These are phyloP conservation scores for Perilla frutescens DNA, from an alignment of 257 asterid species.

Conservation along the genomic window DNA sequence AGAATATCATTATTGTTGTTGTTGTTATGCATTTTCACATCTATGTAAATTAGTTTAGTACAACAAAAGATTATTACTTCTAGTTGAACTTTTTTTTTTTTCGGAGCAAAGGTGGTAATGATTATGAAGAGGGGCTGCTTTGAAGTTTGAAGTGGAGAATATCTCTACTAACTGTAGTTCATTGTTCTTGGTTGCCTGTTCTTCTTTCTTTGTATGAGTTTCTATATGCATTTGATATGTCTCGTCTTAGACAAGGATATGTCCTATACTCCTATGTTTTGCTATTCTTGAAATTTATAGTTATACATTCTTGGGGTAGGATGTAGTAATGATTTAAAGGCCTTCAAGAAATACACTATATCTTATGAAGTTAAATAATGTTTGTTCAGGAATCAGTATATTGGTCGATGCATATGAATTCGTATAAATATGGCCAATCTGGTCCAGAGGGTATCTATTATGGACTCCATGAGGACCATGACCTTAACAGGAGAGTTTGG, in stretches of 20 bases:
- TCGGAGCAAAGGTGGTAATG: constrained; percentile 1
- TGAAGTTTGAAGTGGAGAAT: constrained; percentile 28
- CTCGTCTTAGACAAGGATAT: neutral
- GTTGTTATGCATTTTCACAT: neutral
- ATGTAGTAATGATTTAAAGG: neutral
- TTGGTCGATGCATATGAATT: constrained; percentile 80
- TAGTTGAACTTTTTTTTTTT: no score
- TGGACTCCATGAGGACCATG: constrained; percentile 51
- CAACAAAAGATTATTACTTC: neutral
- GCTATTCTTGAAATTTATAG: neutral
- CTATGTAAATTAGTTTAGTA: neutral
- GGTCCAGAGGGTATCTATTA: constrained; percentile 63
- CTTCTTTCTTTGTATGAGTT: neutral
- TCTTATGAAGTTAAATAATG: constrained; percentile 30
- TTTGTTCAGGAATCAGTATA: constrained; percentile 66
- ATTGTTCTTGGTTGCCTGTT: neutral
- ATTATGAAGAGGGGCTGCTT: neutral
- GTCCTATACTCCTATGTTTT: neutral
- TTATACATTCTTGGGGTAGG: neutral
- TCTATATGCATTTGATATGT: neutral
- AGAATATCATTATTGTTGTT: neutral
- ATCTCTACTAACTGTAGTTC: constrained; percentile 1
- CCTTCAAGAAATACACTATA: neutral
- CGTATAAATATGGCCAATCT: constrained; percentile 65
- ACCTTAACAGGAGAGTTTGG: constrained; percentile 62